These are phyloP conservation scores for Hygrocybe coccinea DNA, from an alignment of 768 basidiomycete species.

Conservation along the genomic window DNA sequence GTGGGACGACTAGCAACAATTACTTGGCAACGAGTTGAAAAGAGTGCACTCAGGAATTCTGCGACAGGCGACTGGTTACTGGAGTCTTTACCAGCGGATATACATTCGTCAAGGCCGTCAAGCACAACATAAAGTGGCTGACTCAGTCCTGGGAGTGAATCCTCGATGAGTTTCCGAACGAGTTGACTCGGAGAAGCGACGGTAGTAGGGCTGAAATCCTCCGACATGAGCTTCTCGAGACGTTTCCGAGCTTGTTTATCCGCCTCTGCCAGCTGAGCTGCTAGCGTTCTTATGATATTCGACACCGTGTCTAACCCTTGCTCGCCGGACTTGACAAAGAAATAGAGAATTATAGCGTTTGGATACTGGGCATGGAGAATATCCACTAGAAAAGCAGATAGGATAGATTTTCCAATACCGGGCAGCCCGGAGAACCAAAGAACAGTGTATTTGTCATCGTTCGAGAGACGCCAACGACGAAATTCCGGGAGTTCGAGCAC, in stretches of 20 bases:
- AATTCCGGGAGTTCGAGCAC: background rate
- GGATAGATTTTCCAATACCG: background rate
- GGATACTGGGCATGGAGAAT: background rate
- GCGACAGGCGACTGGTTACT: background rate
- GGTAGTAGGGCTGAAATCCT: background rate
- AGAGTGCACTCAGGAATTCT: background rate
- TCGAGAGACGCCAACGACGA: background rate
- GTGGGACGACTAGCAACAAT: background rate
- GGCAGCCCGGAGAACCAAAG: background rate
- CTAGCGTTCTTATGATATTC: background rate
- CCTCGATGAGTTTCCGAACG: background rate
- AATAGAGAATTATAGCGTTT: background rate
- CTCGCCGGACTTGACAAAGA: background rate
- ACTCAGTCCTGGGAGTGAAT: background rate
- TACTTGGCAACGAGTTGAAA: background rate
- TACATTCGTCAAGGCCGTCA: background rate
- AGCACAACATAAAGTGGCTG: background rate
- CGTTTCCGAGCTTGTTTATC: background rate
- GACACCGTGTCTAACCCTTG: background rate
- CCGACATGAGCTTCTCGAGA: background rate
- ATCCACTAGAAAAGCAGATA: background rate
- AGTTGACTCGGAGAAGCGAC: background rate
- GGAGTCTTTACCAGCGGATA: background rate
- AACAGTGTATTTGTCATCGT: background rate
- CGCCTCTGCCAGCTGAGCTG: background rate